phyloP scores from a whole-genome alignment of 108 stramenopile genomes.

The Nannochloropsis gaditana region DNA sequence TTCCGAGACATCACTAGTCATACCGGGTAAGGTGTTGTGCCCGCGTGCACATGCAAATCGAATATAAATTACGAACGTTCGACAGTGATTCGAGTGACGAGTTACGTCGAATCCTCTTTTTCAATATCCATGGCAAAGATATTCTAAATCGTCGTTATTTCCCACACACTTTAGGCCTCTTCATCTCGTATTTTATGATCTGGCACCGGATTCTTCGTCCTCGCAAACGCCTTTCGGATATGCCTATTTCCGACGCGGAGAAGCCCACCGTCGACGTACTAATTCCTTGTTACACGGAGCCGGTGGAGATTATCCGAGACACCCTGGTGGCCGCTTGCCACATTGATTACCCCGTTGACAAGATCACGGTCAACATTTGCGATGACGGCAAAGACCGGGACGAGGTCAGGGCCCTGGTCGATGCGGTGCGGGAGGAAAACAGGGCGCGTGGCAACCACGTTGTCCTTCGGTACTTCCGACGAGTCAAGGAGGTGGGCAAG shows the following conservation, averaged over 20 bases:
- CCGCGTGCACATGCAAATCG: too few relatives aligned
- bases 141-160: too few relatives aligned
- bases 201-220: not conserved
- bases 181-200: not conserved
- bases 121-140: too few relatives aligned
- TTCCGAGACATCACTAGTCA: not conserved
- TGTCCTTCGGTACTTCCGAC: not conserved
- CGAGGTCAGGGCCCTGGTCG: not conserved
- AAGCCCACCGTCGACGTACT: conserved; percentile 2
- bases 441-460: not conserved
- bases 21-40: not conserved
- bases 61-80: too few relatives aligned
- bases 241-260: not conserved
- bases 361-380: conserved; percentile 13
- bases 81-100: too few relatives aligned
- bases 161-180: not conserved
- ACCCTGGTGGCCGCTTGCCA: not conserved
- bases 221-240: conserved; percentile 15
- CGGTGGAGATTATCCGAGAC: not conserved
- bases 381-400: not conserved
- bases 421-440: not conserved
- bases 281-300: conserved; percentile 4
- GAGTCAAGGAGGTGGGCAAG: not conserved
- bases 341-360: not conserved
- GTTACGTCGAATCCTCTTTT: too few relatives aligned